phyloP scores from a whole-genome alignment of 768 basidiomycete genomes.

The Tricholoma saponaceum region DNA sequence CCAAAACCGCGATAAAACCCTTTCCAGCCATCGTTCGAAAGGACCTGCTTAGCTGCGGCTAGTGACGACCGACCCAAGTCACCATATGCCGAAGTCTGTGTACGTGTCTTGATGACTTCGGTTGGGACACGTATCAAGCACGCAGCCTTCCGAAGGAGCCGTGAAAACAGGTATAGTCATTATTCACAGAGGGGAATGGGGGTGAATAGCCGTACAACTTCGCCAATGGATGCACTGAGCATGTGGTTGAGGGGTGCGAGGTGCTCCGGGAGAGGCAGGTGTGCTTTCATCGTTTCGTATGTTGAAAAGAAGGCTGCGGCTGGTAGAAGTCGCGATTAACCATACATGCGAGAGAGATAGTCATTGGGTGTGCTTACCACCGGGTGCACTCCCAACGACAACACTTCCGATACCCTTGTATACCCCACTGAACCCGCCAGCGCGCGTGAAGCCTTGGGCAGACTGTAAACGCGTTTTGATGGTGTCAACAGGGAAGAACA shows the following conservation, averaged over 20 bases:
- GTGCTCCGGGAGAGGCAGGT: constrained; percentile 56
- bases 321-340: constrained; percentile 25
- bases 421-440: constrained; percentile 87
- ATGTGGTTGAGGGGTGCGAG: constrained; percentile 60
- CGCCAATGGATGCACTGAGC: constrained; percentile 54
- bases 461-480: constrained; percentile 95
- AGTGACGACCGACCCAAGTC: constrained; percentile 53
- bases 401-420: constrained; percentile 96
- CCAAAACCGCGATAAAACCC: constrained; percentile 91
- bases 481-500: constrained; percentile 97
- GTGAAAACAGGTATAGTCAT: constrained; percentile 11
- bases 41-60: constrained; percentile 50
- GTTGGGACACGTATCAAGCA: constrained; percentile 94
- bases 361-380: constrained; percentile 51
- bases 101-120: constrained; percentile 92
- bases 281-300: constrained; percentile 84
- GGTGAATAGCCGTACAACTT: constrained; percentile 44
- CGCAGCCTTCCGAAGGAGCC: constrained; percentile 32
- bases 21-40: constrained; percentile 57
- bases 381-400: constrained; percentile 91
- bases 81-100: constrained; percentile 79
- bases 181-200: constrained; percentile 8
- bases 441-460: constrained; percentile 73
- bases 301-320: constrained; percentile 95
- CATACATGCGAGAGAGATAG: not conserved